These are phyloP conservation scores for Coemansia sp. DNA, from an alignment of 192 early-diverging fungal genomes.

Conservation along the genomic window DNA sequence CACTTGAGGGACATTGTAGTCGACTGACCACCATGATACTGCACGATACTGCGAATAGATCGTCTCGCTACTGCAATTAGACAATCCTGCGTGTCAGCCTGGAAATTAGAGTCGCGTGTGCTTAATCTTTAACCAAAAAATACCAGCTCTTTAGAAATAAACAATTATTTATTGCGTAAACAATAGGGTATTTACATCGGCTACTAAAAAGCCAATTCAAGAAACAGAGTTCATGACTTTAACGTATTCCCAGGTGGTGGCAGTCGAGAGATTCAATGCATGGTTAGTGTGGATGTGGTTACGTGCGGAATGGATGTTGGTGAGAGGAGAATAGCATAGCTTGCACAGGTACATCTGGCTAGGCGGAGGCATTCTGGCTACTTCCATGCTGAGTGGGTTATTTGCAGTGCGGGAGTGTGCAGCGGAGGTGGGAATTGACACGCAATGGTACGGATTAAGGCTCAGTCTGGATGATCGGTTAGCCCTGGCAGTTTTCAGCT, in stretches of 20 bases:
- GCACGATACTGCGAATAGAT: slow-evolving; percentile 8
- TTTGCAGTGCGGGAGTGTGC: background rate
- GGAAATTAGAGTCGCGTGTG: too few species aligned
- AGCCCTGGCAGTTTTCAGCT: too few species aligned
- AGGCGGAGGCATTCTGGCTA: slow-evolving; percentile 42
- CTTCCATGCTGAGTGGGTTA: slow-evolving; percentile 8
- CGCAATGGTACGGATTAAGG: too few species aligned
- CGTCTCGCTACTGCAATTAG: slow-evolving; percentile 9
- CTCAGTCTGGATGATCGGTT: too few species aligned
- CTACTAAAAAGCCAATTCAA: background rate
- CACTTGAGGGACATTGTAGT: background rate
- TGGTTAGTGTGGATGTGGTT: slow-evolving; percentile 45
- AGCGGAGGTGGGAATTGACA: too few species aligned
- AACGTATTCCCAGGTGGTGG: slow-evolving; percentile 44
- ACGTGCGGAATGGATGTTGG: slow-evolving; percentile 54
- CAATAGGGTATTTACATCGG: too few species aligned
- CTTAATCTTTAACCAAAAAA: too few species aligned
- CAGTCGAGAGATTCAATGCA: slow-evolving; percentile 28
- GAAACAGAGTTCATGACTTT: slow-evolving; percentile 17
- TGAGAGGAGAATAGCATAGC: slow-evolving; percentile 42
- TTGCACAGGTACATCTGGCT: slow-evolving; percentile 53
- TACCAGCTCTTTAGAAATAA: background rate
- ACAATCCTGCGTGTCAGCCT: background rate
- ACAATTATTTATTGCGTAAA: background rate
- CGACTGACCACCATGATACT: slow-evolving; percentile 15